phyloP scores from a whole-genome alignment of 371 early-diverging fungal genomes.

The Circinella umbellata region DNA sequence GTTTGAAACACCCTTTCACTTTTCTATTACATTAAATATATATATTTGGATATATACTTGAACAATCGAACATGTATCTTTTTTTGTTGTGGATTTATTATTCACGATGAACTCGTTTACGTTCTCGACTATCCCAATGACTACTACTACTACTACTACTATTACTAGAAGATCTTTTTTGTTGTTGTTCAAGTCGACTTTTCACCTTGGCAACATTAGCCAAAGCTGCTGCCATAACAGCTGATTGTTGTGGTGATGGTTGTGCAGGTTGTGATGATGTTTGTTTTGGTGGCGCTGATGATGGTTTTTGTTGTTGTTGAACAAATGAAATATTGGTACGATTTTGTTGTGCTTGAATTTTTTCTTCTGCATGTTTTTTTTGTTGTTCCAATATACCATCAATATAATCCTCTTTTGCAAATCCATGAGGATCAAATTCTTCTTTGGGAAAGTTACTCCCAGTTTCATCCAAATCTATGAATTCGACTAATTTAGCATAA shows the following conservation, averaged over 20 bases:
- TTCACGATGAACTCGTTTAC: constrained; percentile 5
- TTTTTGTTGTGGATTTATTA: too few relatives aligned
- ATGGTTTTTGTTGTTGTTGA: neutral
- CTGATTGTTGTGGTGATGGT: constrained; percentile 21
- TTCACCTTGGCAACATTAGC: constrained; percentile 48
- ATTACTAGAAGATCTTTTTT: neutral
- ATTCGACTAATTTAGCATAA: constrained; percentile 78
- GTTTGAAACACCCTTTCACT: too few relatives aligned
- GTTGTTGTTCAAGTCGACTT: constrained; percentile 31
- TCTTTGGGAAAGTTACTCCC: constrained; percentile 67
- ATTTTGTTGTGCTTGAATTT: constrained; percentile 38
- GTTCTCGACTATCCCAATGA: constrained; percentile 1
- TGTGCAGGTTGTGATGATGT: neutral
- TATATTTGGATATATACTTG: too few relatives aligned
- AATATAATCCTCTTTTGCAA: constrained; percentile 50
- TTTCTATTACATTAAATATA: too few relatives aligned
- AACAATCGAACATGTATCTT: too few relatives aligned
- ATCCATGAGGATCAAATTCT: constrained; percentile 64
- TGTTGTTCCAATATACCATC: constrained; percentile 58
- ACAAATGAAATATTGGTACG: constrained; percentile 37
- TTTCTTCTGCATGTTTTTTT: constrained; percentile 45
- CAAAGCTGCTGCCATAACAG: constrained; percentile 45
- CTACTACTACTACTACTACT: neutral
- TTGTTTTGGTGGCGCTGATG: constrained; percentile 3
- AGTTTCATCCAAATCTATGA: constrained; percentile 71